Base-by-base conservation (phyloP, 208 protist species). In the Acanthamoeba quina region DNA sequence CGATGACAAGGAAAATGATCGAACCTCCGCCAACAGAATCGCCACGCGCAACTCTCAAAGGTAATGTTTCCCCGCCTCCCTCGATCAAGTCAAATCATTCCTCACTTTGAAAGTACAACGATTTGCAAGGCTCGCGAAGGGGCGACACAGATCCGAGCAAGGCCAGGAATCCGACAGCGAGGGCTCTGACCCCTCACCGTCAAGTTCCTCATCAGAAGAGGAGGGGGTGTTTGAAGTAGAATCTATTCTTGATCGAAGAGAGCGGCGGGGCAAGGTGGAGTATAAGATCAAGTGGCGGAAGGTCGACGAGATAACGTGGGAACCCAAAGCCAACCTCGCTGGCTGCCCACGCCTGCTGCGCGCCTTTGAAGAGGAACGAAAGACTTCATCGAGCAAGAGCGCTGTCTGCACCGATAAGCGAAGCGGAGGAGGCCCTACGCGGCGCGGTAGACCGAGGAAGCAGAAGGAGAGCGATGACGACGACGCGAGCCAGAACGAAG, bases 211-310 rank as follows among this genome's bases (percentile, higher is more conserved):
- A 13, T 83, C 74, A 9, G 74, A 56, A 56, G 74, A 83, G 24
- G 74, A 83, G 24, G 74, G 74, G 5, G n/a, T 83, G 7, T 83
- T 58, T 56, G 74, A 83, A 24, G 74, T 83, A 21, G 44, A 83
- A 31, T 7, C 74, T 26, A 83, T 83, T 58, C 74, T 83, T 56
- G 74, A 83, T 56, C 74, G 74, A 15, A 83, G 74, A 21, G 74
- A 58, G 26, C 74, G 74, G 5, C 15, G 74, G 56, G 74, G 74
- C 4, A 83, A 29, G 41, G 74, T 83, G 34, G 74, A 83, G 44
- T 83, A 83, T 9, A 83, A 83, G 41, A 83, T 83, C 13, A 21
- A 83, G 21, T 83, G 74, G 74, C 11, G n/a, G 9, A 49, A 56
- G 74, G 1, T 11, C 13, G 34, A 26, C 15, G 74, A 49, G 11